phyloP scores from a whole-genome alignment of 2,329 filamentous ascomycete genomes.

The Sclerotinia sclerotiorum region DNA sequence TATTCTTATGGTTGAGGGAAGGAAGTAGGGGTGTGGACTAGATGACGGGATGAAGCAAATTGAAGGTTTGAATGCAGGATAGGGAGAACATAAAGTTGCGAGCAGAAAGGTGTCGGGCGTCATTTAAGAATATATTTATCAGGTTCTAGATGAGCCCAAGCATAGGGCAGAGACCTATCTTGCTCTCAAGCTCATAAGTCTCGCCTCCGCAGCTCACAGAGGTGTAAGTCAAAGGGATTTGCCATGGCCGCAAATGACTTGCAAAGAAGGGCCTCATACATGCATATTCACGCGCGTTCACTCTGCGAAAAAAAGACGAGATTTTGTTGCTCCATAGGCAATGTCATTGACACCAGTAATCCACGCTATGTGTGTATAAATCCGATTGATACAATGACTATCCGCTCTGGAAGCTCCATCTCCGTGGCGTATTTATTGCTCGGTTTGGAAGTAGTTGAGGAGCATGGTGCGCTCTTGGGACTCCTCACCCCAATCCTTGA shows the following conservation, averaged over 20 bases:
- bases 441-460: slow-evolving; percentile 99
- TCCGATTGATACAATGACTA: slow-evolving; percentile 37
- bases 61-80: neutral
- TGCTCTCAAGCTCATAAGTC: neutral
- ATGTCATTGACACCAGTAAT: slow-evolving; percentile 37
- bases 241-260: neutral
- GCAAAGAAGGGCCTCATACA: neutral
- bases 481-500: slow-evolving; percentile 99
- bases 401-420: slow-evolving; percentile 38
- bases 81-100: neutral
- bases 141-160: slow-evolving; percentile 12
- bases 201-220: neutral
- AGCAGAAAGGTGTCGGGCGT: slow-evolving; percentile 4
- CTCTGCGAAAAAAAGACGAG: neutral
- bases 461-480: slow-evolving; percentile 97
- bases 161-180: slow-evolving; percentile 7
- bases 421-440: slow-evolving; percentile 54
- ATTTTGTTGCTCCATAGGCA: slow-evolving; percentile 34
- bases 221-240: neutral
- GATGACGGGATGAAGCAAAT: neutral
- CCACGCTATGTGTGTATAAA: slow-evolving; percentile 40
- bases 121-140: neutral
- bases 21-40: slow-evolving; percentile 35
- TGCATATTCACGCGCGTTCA: slow-evolving; percentile 15
- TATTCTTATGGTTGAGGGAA: slow-evolving; percentile 67